Evolutionary conservation across 495 filamentous ascomycete genomes (phyloP).

Genomic region (Penicillium coprophilum): DNA sequence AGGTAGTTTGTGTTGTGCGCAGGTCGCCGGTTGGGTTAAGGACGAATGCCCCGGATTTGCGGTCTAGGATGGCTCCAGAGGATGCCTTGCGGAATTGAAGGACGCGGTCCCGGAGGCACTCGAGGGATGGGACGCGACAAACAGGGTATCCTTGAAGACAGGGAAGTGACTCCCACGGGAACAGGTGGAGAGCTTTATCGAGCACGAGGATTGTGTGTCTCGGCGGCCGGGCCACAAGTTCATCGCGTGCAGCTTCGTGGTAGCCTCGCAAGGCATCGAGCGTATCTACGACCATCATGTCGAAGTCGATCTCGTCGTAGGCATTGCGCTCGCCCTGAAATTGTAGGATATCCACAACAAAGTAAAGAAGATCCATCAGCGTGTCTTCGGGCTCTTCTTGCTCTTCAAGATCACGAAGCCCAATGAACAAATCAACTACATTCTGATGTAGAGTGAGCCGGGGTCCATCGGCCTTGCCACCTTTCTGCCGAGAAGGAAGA

Average conservation of each 20-base stretch:
- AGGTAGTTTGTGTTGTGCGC: constrained; percentile 70
- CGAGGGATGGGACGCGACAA: constrained; percentile 79
- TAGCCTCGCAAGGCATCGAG: constrained; percentile 78
- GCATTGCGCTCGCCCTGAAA: constrained; percentile 96
- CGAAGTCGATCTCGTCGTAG: constrained; percentile 97
- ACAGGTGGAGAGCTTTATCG: constrained; percentile 82
- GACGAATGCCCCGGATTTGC: constrained; percentile 71
- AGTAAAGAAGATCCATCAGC: constrained; percentile 86
- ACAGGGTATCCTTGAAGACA: constrained; percentile 78
- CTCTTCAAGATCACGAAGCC: constrained; percentile 68
- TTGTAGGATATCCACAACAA: constrained; percentile 93
- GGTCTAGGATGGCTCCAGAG: constrained; percentile 31
- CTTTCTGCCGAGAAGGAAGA: constrained; percentile 79
- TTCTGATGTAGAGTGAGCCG: constrained; percentile 68
- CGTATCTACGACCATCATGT: constrained; percentile 81
- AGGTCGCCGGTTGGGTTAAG: constrained; percentile 87
- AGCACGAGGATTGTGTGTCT: constrained; percentile 89
- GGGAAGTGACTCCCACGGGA: constrained; percentile 95
- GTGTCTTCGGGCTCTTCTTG: constrained; percentile 80
- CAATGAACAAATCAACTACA: constrained; percentile 84
- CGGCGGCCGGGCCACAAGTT: constrained; percentile 60
- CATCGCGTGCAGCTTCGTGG: constrained; percentile 55
- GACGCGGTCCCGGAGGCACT: constrained; percentile 70
- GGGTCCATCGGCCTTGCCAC: constrained; percentile 47
- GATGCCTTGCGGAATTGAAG: constrained; percentile 46